A percentile compares a stretch with the other conserved stretches of the same genome.
Evolutionary conservation across 352 stramenopile genomes (phyloP).

Genomic region (Peronospora belbahrii): DNA sequence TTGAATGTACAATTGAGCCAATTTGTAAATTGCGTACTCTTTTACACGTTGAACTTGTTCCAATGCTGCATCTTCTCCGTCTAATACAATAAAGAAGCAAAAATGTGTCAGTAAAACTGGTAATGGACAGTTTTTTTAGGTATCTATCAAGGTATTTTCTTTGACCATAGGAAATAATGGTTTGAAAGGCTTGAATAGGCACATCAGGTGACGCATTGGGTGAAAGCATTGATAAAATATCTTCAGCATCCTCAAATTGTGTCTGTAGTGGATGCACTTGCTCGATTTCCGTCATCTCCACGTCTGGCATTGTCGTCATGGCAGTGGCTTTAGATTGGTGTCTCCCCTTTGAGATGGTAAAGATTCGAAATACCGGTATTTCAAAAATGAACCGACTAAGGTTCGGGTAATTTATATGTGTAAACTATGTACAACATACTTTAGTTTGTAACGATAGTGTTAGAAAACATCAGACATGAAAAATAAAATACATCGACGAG

Average conservation of each 20-base stretch:
- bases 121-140: background rate
- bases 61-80: slow-evolving; percentile 40
- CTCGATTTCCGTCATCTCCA: slow-evolving; percentile 68
- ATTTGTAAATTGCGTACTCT: slow-evolving; percentile 94
- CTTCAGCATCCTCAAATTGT: slow-evolving; percentile 68
- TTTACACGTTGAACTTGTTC: slow-evolving; percentile 89
- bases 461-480: background rate
- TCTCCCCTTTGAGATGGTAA: slow-evolving; percentile 10
- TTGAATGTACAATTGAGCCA: slow-evolving; percentile 89
- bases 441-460: too few species aligned
- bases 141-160: background rate
- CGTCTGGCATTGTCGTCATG: slow-evolving; percentile 36
- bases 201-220: slow-evolving; percentile 30
- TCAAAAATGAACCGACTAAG: too few species aligned
- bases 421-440: too few species aligned
- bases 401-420: too few species aligned
- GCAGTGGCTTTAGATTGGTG: slow-evolving; percentile 4
- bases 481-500: background rate
- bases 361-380: background rate
- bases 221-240: slow-evolving; percentile 33
- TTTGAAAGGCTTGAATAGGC: slow-evolving; percentile 56
- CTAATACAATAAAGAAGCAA: slow-evolving; percentile 17
- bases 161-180: slow-evolving; percentile 64
- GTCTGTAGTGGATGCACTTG: slow-evolving; percentile 62
- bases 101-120: background rate